Percentiles rank a stretch among this genome's conserved stretches.
phyloP scores from a whole-genome alignment of 2,329 filamentous ascomycete genomes.

The Calonectria pteridis region DNA sequence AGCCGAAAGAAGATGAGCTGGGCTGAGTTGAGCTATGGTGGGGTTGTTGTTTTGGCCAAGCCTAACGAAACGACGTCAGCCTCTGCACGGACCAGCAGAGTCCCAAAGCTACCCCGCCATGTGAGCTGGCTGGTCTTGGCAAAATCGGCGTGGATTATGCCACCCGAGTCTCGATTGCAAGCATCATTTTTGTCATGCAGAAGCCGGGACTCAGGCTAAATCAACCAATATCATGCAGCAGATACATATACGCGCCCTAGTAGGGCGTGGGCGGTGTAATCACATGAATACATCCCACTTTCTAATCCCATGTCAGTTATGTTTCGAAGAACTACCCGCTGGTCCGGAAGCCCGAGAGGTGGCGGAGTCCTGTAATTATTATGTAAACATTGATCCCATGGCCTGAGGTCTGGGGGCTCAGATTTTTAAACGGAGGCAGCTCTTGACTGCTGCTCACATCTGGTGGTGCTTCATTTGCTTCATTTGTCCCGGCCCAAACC shows the following conservation, averaged over 20 bases:
- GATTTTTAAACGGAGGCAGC: too few species aligned
- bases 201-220: neutral
- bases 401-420: too few species aligned
- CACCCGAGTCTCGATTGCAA: neutral
- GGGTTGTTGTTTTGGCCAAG: neutral
- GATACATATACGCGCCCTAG: neutral
- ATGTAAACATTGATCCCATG: too few species aligned
- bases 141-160: neutral
- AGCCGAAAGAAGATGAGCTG: slow-evolving; percentile 5
- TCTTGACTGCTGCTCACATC: too few species aligned
- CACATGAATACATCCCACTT: too few species aligned
- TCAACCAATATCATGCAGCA: fast-evolving
- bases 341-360: too few species aligned
- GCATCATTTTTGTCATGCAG: neutral
- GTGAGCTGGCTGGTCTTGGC: neutral
- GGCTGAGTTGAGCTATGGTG: slow-evolving; percentile 18
- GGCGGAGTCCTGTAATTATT: too few species aligned
- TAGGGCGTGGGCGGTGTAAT: neutral
- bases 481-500: too few species aligned
- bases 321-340: too few species aligned
- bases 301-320: too few species aligned
- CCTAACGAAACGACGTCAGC: slow-evolving; percentile 32
- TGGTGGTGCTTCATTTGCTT: too few species aligned
- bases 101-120: neutral
- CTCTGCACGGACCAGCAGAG: slow-evolving; percentile 22